A percentile compares a stretch with the other conserved stretches of the same genome.
Evolutionary conservation across 805 yeast species (phyloP).

Genomic region (Wickerhamiella australiensis): DNA sequence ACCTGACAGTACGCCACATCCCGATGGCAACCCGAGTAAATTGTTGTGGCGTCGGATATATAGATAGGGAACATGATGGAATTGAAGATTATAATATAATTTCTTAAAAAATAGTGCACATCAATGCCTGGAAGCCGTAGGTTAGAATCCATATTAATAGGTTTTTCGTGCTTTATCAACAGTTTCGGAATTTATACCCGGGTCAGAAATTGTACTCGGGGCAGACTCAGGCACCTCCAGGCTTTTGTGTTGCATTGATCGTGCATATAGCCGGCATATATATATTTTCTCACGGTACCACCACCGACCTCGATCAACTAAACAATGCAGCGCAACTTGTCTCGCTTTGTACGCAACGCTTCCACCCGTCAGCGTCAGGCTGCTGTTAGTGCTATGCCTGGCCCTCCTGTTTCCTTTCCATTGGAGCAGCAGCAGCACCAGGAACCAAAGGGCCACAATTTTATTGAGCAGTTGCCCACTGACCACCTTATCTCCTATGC

Average conservation of each 20-base stretch:
- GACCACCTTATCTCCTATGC: slow-evolving; percentile 26
- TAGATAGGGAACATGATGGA: not conserved
- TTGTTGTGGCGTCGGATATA: not conserved
- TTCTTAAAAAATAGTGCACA: not conserved
- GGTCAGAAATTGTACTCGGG: slow-evolving; percentile 8
- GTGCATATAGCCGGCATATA: slow-evolving; percentile 1
- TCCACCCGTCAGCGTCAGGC: slow-evolving; percentile 21
- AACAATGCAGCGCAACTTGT: slow-evolving; percentile 4
- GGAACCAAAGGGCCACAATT: slow-evolving; percentile 13
- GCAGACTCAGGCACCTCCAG: slow-evolving; percentile 9
- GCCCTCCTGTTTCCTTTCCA: slow-evolving; percentile 6
- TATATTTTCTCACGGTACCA: not conserved
- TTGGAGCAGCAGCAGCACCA: slow-evolving; percentile 2
- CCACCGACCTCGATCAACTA: too few relatives aligned
- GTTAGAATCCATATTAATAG: not conserved
- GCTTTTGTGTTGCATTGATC: not conserved
- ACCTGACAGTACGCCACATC: not conserved
- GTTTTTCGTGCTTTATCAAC: not conserved
- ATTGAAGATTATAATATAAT: not conserved
- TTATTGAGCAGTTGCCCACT: slow-evolving; percentile 22
- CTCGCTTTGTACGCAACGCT: slow-evolving; percentile 13
- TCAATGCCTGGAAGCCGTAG: not conserved
- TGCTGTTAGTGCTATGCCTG: slow-evolving; percentile 15
- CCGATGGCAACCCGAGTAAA: slow-evolving; percentile 5
- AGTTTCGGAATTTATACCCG: slow-evolving; percentile 3